Conservation (phyloP, 2,329 filamentous ascomycete genomes). For the Penicillium expansum region DNA sequence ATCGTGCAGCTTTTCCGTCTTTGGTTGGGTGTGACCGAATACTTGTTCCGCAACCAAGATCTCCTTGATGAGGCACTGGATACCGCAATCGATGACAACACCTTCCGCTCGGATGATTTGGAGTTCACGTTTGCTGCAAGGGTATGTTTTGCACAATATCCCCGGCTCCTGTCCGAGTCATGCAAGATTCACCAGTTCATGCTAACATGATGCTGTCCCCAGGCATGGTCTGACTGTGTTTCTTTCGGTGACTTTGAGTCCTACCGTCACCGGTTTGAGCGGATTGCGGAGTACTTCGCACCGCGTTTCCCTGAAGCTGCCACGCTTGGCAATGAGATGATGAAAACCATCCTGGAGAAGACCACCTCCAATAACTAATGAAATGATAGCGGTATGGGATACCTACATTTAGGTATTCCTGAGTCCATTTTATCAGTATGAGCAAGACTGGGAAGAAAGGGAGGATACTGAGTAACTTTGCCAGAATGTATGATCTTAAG, state of each 20-base stretch:
- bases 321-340: constrained; percentile 91
- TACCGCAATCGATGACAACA: constrained; percentile 83
- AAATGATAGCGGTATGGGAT: constrained; percentile 6
- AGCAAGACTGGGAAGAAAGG: not conserved
- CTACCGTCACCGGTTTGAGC: constrained; percentile 86
- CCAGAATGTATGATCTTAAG: not conserved
- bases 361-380: constrained; percentile 41
- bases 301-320: constrained; percentile 85
- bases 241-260: constrained; percentile 87
- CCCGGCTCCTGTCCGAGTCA: not conserved
- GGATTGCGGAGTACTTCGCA: constrained; percentile 87
- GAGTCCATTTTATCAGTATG: not conserved
- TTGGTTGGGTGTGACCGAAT: constrained; percentile 95
- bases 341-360: constrained; percentile 88
- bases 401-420: not conserved
- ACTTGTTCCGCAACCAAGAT: constrained; percentile 79
- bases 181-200: not conserved
- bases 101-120: constrained; percentile 90
- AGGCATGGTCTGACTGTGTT: constrained; percentile 93
- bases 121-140: constrained; percentile 97
- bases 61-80: constrained; percentile 81
- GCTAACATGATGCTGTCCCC: not conserved
- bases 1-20: constrained; percentile 72
- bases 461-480: not conserved
- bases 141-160: constrained; percentile 37